Evolutionary conservation across 2,329 filamentous ascomycete species (phyloP).

Genomic region (Metarhizium humberi): DNA sequence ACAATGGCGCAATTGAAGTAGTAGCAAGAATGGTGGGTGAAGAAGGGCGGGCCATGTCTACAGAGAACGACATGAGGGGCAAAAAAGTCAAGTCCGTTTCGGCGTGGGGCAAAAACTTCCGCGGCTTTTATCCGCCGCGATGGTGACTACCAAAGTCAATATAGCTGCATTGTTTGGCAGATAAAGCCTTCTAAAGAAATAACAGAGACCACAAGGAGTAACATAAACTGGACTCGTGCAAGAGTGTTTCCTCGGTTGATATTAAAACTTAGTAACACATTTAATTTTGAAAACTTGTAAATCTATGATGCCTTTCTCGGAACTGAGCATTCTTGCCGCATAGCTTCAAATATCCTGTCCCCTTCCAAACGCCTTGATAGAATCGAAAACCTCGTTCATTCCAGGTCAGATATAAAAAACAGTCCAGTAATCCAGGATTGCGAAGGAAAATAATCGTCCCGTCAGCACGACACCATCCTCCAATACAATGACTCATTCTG

Average conservation of each 20-base stretch:
- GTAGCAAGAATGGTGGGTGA: neutral
- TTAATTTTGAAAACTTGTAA: constrained; percentile 5
- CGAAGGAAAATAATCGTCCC: neutral
- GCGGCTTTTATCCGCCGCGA: neutral
- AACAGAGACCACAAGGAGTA: neutral
- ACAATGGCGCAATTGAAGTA: neutral
- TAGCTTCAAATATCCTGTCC: neutral
- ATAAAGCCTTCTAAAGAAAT: neutral
- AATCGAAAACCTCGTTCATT: neutral
- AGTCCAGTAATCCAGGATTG: constrained; percentile 1
- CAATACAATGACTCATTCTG: neutral
- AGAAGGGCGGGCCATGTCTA: neutral
- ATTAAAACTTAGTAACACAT: constrained; percentile 3
- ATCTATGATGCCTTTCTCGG: constrained; percentile 4
- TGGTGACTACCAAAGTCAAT: neutral
- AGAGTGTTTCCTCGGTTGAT: neutral
- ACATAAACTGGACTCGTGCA: neutral
- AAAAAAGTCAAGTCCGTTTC: neutral
- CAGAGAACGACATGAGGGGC: neutral
- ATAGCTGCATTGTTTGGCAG: too few species aligned
- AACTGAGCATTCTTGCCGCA: constrained; percentile 1
- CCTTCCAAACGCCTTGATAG: constrained; percentile 2
- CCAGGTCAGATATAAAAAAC: neutral
- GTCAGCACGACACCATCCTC: constrained; percentile 1
- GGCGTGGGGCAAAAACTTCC: constrained; percentile 2